Evolutionary conservation across 768 basidiomycete genomes (phyloP).

Genomic region (Rhodotorula graminis): DNA sequence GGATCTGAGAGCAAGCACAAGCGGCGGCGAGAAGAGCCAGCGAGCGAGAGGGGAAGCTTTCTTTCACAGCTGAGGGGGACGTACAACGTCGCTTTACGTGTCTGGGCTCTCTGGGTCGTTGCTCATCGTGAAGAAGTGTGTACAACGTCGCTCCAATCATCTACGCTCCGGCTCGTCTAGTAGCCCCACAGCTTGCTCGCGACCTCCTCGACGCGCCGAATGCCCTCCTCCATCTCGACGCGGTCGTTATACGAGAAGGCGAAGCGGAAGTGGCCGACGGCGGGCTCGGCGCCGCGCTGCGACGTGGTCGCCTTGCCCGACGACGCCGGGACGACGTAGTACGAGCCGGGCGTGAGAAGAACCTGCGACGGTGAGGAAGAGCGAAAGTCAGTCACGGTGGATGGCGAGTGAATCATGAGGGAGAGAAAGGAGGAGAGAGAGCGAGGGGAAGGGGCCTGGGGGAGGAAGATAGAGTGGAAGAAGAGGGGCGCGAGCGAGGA

Average conservation of each 20-base stretch:
- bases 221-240: conserved; percentile 1
- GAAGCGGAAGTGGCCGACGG: conserved; percentile 5
- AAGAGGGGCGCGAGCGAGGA: too few species aligned
- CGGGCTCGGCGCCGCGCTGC: not conserved
- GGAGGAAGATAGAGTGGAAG: too few species aligned
- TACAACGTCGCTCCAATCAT: too few species aligned
- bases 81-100: too few species aligned
- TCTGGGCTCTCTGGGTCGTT: too few species aligned
- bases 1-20: too few species aligned
- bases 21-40: too few species aligned
- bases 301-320: not conserved
- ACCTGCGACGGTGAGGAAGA: not conserved
- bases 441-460: too few species aligned
- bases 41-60: too few species aligned
- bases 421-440: not conserved
- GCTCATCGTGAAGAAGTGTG: too few species aligned
- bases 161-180: not conserved
- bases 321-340: conserved; percentile 15
- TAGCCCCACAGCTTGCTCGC: not conserved
- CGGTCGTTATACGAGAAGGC: conserved; percentile 1
- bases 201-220: conserved; percentile 6
- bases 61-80: too few species aligned
- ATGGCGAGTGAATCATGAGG: too few species aligned
- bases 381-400: not conserved
- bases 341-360: conserved; percentile 16